Evolutionary conservation across 1,284 basidiomycete species (phyloP).

Genomic region (Coniferiporia sulphurascens): DNA sequence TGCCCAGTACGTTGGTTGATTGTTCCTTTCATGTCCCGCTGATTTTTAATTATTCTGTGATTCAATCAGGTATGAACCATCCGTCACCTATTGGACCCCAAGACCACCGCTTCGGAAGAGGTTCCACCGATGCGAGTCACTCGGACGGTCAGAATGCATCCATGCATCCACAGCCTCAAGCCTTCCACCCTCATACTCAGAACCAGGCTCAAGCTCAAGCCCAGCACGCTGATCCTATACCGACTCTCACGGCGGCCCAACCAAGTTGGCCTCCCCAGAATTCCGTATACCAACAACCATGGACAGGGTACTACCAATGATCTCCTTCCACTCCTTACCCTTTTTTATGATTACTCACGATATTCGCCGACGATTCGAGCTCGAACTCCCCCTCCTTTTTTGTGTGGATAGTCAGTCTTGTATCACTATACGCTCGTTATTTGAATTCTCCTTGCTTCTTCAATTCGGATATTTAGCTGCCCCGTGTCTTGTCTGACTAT

Average conservation of each 20-base stretch:
- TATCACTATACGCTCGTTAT: background rate
- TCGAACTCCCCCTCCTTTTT: background rate
- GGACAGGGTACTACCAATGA: background rate
- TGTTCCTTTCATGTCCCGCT: background rate
- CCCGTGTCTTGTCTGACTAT: background rate
- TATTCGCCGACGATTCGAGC: background rate
- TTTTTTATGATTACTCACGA: background rate
- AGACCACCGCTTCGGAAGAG: constrained; percentile 4
- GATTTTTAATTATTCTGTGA: background rate
- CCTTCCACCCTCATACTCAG: background rate
- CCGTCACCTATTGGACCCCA: background rate
- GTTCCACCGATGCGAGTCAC: background rate
- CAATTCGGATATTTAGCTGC: background rate
- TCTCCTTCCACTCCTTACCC: background rate
- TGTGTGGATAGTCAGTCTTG: background rate
- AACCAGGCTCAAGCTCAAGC: background rate
- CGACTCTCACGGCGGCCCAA: background rate
- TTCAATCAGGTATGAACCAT: background rate
- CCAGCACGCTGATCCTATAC: background rate
- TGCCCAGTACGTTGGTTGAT: background rate
- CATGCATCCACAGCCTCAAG: background rate
- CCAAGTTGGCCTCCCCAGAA: background rate
- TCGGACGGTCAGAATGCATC: background rate
- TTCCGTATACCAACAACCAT: background rate
- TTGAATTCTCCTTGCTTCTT: background rate